A percentile compares a stretch with the other conserved stretches of the same genome.
These are phyloP conservation scores for Debaryomyces sp. DNA, from an alignment of 1,139 yeast species.

Conservation along the genomic window DNA sequence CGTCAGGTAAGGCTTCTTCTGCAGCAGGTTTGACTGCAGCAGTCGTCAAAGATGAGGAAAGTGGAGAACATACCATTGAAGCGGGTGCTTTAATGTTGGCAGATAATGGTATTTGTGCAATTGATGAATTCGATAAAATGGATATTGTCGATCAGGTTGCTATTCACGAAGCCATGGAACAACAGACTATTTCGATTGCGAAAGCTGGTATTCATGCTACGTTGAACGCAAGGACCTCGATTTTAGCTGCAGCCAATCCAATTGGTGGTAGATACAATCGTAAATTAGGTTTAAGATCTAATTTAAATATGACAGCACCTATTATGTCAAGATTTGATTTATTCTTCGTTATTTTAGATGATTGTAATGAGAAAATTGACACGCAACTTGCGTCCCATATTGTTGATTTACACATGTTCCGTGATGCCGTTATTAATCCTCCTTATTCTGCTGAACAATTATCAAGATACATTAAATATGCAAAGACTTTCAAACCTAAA, in stretches of 20 bases:
- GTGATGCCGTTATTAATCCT: conserved; percentile 89
- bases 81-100: conserved; percentile 99
- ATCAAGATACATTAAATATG: conserved; percentile 86
- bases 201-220: conserved; percentile 99
- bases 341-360: conserved; percentile 93
- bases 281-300: conserved; percentile 79
- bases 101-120: conserved; percentile 97
- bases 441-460: conserved; percentile 91
- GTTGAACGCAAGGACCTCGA: conserved; percentile 92
- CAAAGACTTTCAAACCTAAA: conserved; percentile 89
- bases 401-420: conserved; percentile 87
- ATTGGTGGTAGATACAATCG: conserved; percentile 94
- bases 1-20: conserved; percentile 97
- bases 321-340: conserved; percentile 98
- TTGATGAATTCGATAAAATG: conserved; percentile 98
- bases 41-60: conserved; percentile 95
- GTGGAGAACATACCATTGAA: conserved; percentile 96
- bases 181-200: conserved; percentile 96
- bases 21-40: conserved; percentile 99
- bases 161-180: conserved; percentile 99
- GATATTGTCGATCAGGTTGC: conserved; percentile 96
- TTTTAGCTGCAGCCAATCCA: conserved; percentile 97
- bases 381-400: conserved; percentile 90
- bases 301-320: conserved; percentile 97
- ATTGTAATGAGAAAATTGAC: conserved; percentile 89